Percentiles rank a stretch among this genome's conserved stretches.
These are phyloP conservation scores for Triangularia setosa DNA, from an alignment of 2,329 filamentous ascomycete genomes.

Conservation along the genomic window DNA sequence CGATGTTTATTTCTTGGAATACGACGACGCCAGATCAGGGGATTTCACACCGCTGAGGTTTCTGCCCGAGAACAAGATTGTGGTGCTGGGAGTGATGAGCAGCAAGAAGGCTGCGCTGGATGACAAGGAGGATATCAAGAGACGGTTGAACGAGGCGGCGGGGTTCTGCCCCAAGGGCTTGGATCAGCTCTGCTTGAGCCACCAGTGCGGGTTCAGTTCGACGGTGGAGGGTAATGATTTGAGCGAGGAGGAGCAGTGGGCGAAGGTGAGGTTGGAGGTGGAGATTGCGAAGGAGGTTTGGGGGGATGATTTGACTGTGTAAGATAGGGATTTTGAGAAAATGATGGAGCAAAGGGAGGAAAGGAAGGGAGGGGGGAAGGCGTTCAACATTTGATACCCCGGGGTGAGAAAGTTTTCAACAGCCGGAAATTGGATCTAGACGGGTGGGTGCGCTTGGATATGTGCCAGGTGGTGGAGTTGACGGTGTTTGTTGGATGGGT, in stretches of 20 bases:
- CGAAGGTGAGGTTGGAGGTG: conserved; percentile 50
- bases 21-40: conserved; percentile 52
- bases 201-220: conserved; percentile 56
- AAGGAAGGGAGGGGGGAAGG: too few relatives aligned
- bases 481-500: too few relatives aligned
- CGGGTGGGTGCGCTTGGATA: too few relatives aligned
- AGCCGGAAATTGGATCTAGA: neutral
- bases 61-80: conserved; percentile 50
- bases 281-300: conserved; percentile 56
- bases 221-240: conserved; percentile 55
- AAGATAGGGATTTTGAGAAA: too few relatives aligned
- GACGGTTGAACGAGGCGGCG: conserved; percentile 42
- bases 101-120: conserved; percentile 57
- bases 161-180: conserved; percentile 47
- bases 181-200: conserved; percentile 52
- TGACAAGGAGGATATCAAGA: conserved; percentile 36
- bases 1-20: conserved; percentile 58
- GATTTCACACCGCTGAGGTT: conserved; percentile 53
- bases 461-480: too few relatives aligned
- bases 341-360: too few relatives aligned
- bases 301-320: conserved; percentile 42
- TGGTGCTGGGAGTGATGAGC: conserved; percentile 53
- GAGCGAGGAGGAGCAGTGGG: conserved; percentile 55
- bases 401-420: neutral
- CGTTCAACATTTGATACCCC: conserved; percentile 1